Evolutionary conservation across 768 basidiomycete genomes (phyloP).

Genomic region (Suillus occidentalis): DNA sequence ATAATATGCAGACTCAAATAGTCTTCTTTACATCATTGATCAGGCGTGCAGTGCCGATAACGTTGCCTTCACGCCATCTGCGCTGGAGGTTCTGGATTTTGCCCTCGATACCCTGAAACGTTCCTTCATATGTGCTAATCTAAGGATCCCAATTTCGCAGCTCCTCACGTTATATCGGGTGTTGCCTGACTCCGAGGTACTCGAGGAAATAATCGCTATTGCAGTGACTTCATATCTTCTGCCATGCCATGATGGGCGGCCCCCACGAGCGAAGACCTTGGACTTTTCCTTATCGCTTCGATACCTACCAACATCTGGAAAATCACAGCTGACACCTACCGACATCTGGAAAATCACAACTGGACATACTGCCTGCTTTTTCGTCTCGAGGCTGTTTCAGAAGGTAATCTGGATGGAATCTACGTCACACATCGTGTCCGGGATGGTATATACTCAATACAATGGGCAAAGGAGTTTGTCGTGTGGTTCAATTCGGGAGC

Average conservation of each 20-base stretch:
- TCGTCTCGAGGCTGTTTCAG: conserved; percentile 38
- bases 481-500: conserved; percentile 41
- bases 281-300: conserved; percentile 4
- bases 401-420: conserved; percentile 44
- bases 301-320: not conserved
- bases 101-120: conserved; percentile 28
- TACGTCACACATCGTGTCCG: conserved; percentile 43
- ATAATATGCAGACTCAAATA: conserved; percentile 44
- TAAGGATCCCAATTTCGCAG: conserved; percentile 12
- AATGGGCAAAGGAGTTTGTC: not conserved
- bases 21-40: conserved; percentile 48
- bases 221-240: conserved; percentile 39
- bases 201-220: conserved; percentile 50
- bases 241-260: conserved; percentile 25
- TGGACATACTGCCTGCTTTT: conserved; percentile 21
- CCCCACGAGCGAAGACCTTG: conserved; percentile 12
- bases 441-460: conserved; percentile 40
- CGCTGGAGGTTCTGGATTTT: conserved; percentile 30
- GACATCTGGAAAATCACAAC: no score
- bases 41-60: conserved; percentile 8
- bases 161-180: conserved; percentile 39
- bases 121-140: not conserved
- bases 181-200: conserved; percentile 32
- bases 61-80: conserved; percentile 10
- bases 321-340: no score